Evolutionary conservation across 2,329 filamentous ascomycete species (phyloP).

Genomic region (Penicillium decumbens): DNA sequence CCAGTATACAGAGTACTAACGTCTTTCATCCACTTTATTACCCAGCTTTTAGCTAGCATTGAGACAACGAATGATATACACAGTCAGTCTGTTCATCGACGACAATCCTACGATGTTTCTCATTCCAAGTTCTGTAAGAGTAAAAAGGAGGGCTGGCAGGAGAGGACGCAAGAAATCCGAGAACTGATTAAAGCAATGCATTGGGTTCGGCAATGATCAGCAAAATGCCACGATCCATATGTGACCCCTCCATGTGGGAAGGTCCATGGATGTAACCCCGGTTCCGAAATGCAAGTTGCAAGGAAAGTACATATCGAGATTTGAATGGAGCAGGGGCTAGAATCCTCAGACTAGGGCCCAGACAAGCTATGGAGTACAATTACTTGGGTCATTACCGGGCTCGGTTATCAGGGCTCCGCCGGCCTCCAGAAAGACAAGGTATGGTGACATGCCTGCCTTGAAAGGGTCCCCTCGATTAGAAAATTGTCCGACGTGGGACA

Average conservation of each 20-base stretch:
- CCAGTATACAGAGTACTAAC: background rate
- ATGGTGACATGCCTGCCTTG: background rate
- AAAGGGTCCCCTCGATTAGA: background rate
- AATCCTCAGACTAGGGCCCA: conserved; percentile 5
- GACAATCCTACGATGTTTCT: too few relatives aligned
- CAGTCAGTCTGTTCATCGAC: background rate
- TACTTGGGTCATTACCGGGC: background rate
- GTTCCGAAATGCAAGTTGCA: conserved; percentile 3
- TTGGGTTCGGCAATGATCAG: conserved; percentile 2
- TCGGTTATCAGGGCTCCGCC: background rate
- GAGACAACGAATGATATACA: conserved; percentile 2
- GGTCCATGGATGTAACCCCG: conserved; percentile 7
- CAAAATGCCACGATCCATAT: conserved; percentile 7
- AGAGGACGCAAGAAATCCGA: background rate
- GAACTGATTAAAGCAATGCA: background rate
- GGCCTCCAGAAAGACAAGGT: background rate
- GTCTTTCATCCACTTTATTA: background rate
- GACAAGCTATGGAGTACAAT: background rate
- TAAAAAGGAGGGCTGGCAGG: conserved; percentile 1
- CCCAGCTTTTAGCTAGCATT: background rate
- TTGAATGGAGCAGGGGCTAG: background rate
- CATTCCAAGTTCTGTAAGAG: background rate
- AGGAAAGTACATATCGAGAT: background rate
- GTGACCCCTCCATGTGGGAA: conserved; percentile 4
- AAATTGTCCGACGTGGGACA: conserved; percentile 28